Base-by-base conservation (phyloP, 495 filamentous ascomycete genomes). In the Neurospora sp. region DNA sequence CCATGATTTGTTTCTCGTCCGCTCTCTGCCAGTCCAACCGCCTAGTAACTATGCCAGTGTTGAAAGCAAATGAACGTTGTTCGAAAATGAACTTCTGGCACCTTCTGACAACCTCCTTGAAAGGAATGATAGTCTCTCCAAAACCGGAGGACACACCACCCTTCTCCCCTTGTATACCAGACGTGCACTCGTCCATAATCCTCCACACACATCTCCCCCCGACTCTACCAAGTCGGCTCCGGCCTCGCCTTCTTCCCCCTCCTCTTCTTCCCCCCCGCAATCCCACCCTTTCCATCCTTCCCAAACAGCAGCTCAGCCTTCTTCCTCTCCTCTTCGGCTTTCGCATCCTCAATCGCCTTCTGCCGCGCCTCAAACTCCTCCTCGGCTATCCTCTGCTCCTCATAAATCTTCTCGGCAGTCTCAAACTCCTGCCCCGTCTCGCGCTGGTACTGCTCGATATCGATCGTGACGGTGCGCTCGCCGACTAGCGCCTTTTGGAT, bases 401-500 rank as follows among this genome's bases (percentile, higher is more conserved):
- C 89, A 69, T 93, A 87, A 71, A 97, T 88, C 77, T 88, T 87
- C 75, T 88, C 85, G 74, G 75, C 90, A 79, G 72, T 87, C 78
- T 82, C 84, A 84, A 76, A 89, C 70, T 83, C 83, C 27, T 85
- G 83, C 62, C 88, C 87, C 31, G 91, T 88, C 81, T 90, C 83
- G 46, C 86, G 82, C 66, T 91, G 87, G 79, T 90, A 94, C 70
- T 90, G 87, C 2, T 88, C 86, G 70, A 94, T 85, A 77, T 92
- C 89, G 73, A 92, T 89, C 42, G 77, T 73, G 69, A 89, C 83
- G 9, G 84, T 84, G 62, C 89, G 88, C 31, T 88, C 85, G 48
- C 84, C 84, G 66, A 90, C 82, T 8, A 98, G 84, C 1, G 91
- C 90, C 6, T 86, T 86, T 54, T 90, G 91, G 76, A 99, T 88